phyloP scores from a whole-genome alignment of 78 protist species.

The Dictyostelium intermedium region DNA sequence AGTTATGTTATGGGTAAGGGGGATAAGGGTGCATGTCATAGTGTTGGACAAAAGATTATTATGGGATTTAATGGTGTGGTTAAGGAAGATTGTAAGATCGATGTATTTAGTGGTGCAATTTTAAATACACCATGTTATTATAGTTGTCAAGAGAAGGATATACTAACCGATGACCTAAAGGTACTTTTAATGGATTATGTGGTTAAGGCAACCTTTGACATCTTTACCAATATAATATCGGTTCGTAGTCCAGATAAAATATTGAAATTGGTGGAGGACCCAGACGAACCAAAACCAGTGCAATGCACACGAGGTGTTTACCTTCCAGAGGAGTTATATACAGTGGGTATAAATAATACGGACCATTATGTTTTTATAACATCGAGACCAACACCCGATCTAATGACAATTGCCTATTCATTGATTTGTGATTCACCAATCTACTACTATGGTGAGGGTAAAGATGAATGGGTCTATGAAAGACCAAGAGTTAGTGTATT shows the following conservation, averaged over 20 bases:
- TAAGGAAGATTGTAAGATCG: background rate
- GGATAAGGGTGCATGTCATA: background rate
- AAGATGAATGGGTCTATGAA: slow-evolving; percentile 7
- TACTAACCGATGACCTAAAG: background rate
- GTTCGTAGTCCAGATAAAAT: background rate
- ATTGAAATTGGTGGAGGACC: background rate
- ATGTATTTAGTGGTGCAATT: background rate
- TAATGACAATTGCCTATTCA: slow-evolving; percentile 16
- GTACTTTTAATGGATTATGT: background rate
- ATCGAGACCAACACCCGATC: slow-evolving; percentile 20
- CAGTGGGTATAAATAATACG: background rate
- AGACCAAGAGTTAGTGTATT: slow-evolving; percentile 32
- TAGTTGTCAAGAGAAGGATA: slow-evolving; percentile 13
- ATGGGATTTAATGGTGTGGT: background rate
- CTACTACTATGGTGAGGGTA: background rate
- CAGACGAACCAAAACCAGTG: background rate
- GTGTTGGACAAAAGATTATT: background rate
- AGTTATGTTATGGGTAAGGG: background rate
- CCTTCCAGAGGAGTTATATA: background rate
- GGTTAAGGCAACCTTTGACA: background rate
- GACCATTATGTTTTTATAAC: slow-evolving; percentile 42
- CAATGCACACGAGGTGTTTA: slow-evolving; percentile 12
- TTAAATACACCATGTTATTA: slow-evolving; percentile 5
- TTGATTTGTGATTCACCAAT: slow-evolving; percentile 34
- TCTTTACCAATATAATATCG: background rate